Conservation (phyloP, 2,329 filamentous ascomycete species). For the Colletotrichum phormii region DNA sequence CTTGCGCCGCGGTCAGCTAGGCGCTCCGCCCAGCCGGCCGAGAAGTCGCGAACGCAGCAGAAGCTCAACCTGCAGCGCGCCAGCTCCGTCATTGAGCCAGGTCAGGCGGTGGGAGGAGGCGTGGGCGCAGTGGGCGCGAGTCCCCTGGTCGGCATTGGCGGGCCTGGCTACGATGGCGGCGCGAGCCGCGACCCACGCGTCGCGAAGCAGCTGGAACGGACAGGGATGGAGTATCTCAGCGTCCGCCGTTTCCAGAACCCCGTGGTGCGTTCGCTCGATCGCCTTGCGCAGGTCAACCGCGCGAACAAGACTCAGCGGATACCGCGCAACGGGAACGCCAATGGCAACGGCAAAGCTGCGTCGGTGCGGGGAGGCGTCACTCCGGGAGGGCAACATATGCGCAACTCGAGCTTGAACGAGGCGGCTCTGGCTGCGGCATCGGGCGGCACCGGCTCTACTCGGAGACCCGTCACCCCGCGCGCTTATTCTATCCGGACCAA, state of each 20-base stretch:
- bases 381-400: conserved; percentile 47
- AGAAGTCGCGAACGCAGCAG: conserved; percentile 77
- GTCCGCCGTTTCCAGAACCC: conserved; percentile 79
- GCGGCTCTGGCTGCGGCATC: conserved; percentile 5
- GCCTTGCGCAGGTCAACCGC: conserved; percentile 50
- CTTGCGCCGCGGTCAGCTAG: conserved; percentile 58
- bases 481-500: conserved; percentile 51
- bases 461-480: conserved; percentile 45
- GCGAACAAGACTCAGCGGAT: conserved; percentile 63
- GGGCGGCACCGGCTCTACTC: conserved; percentile 37
- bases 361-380: conserved; percentile 27
- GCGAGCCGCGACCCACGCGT: conserved; percentile 70
- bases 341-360: conserved; percentile 51
- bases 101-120: conserved; percentile 56
- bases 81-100: conserved; percentile 76
- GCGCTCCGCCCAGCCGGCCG: conserved; percentile 56
- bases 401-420: conserved; percentile 50
- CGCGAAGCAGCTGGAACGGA: conserved; percentile 74
- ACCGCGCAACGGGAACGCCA: conserved; percentile 52
- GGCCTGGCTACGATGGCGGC: conserved; percentile 64
- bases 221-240: conserved; percentile 79
- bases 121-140: conserved; percentile 55
- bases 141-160: conserved; percentile 64
- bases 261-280: conserved; percentile 69
- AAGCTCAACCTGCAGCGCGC: conserved; percentile 81